Base-by-base conservation (phyloP, 2,329 filamentous ascomycete genomes). In the Aspergillus sclerotialis region DNA sequence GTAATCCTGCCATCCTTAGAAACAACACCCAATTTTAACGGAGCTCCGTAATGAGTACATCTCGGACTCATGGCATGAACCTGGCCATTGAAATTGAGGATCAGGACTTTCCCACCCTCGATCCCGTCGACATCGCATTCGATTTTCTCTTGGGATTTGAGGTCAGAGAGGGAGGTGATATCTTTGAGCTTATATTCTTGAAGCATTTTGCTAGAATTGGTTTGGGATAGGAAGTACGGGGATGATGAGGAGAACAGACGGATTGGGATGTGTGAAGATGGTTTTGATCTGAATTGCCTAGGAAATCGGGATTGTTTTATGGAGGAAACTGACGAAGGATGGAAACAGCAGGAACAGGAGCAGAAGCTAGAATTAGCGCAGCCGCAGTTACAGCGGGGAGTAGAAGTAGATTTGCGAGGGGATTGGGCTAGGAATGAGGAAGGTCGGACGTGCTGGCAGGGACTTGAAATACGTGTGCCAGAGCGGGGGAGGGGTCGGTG, bases 121-220 rank as follows among this genome's bases (percentile, higher is more conserved):
- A 98, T 72, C 13, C 90, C 92, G 51, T 96, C 90, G 4, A 98
- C 82, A 52, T 94, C 88, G 10, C 78, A 84, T 61, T 96, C 89
- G 43, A 82, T 74, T 70, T 94, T 96, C 48, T 92, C 81, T 13
- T 86, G 81, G 18, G 82, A 78, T 58, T 82, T 76, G 43, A 96
- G 69, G 45, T 82, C 75, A 3, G 50, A 35, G 36, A 94, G 71
- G 49, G 81, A 82, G 30, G 75, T 73, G 41, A 94, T 65, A 55
- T 75, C 83, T 61, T 92, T 93, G 54, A 95, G 76, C 37, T 64
- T 65, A 41, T 62, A 67, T 45, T 64, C 56, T 24, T 63, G 55
- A 2, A 53, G 45, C 60, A 65, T 64, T 32, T 39, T 53, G 35
- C 45, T 18, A 6, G 37, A 38, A 30, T 38, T 37, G 25, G 44